Conservation (phyloP, 352 stramenopile genomes). For the Phytopythium aichiense region DNA sequence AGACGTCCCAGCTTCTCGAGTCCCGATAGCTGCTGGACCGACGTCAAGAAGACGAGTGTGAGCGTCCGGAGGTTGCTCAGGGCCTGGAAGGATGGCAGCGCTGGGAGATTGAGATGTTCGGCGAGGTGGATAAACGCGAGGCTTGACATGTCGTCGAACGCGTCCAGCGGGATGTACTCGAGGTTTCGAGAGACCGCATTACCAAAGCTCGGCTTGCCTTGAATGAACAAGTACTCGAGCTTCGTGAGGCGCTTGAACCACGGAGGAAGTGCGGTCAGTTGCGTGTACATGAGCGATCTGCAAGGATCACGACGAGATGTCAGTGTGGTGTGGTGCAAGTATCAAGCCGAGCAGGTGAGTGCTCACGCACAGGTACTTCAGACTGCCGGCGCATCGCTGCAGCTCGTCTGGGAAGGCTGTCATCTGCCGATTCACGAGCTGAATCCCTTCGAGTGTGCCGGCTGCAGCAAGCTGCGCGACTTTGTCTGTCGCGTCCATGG, state of each 20-base stretch:
- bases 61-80: slow-evolving; percentile 23
- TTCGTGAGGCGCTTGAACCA: slow-evolving; percentile 24
- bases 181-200: slow-evolving; percentile 8
- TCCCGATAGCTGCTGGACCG: slow-evolving; percentile 12
- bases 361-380: slow-evolving; percentile 32
- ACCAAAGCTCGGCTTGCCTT: slow-evolving; percentile 17
- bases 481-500: slow-evolving; percentile 11
- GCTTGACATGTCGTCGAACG: slow-evolving; percentile 25
- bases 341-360: too few species aligned
- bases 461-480: slow-evolving; percentile 22
- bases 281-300: slow-evolving; percentile 28
- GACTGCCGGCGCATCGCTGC: slow-evolving; percentile 14
- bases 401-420: slow-evolving; percentile 15
- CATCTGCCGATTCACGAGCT: slow-evolving; percentile 30
- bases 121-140: slow-evolving; percentile 33
- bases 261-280: slow-evolving; percentile 17
- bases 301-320: background rate
- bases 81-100: slow-evolving; percentile 18
- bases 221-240: slow-evolving; percentile 34
- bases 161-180: slow-evolving; percentile 11
- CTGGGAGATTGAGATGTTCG: slow-evolving; percentile 9
- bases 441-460: slow-evolving; percentile 25
- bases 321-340: background rate
- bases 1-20: slow-evolving; percentile 19
- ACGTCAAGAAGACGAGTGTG: slow-evolving; percentile 17